A percentile compares a stretch with the other conserved stretches of the same genome.
phyloP scores from a whole-genome alignment of 2,329 filamentous ascomycete species.

The Arthrobotrys iridis region DNA sequence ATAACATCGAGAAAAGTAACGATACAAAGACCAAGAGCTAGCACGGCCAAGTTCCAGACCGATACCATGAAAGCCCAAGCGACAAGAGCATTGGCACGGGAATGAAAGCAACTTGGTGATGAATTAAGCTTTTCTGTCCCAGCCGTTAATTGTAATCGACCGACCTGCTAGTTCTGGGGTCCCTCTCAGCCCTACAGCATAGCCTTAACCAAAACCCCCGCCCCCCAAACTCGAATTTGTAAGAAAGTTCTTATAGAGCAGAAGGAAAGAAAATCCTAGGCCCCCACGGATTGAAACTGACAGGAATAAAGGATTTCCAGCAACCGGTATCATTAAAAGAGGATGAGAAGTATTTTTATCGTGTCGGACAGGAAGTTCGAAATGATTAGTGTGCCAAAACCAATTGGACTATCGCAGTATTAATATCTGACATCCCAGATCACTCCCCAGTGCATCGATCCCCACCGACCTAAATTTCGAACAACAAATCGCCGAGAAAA shows the following conservation, averaged over 20 bases:
- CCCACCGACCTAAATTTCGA: neutral
- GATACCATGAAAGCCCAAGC: conserved; percentile 20
- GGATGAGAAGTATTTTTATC: neutral
- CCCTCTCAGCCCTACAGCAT: conserved; percentile 2
- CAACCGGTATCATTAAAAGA: no score
- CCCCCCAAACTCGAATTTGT: no score
- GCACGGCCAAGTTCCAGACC: no score
- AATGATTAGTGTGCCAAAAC: no score
- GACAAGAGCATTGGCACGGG: conserved; percentile 2
- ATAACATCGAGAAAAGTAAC: no score
- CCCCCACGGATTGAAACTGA: neutral
- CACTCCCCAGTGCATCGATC: no score
- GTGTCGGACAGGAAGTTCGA: neutral
- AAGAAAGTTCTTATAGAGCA: no score
- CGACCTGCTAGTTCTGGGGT: neutral
- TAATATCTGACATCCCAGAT: neutral
- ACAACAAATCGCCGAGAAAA: neutral
- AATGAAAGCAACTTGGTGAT: neutral
- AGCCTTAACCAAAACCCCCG: neutral
- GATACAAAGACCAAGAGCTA: no score
- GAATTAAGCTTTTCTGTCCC: conserved; percentile 14
- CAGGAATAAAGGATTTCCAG: neutral
- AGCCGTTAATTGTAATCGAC: neutral
- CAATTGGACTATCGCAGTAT: no score
- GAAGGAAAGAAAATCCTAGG: neutral